Evolutionary conservation across 2,329 filamentous ascomycete species (phyloP).

Genomic region (Fonsecaea erecta): DNA sequence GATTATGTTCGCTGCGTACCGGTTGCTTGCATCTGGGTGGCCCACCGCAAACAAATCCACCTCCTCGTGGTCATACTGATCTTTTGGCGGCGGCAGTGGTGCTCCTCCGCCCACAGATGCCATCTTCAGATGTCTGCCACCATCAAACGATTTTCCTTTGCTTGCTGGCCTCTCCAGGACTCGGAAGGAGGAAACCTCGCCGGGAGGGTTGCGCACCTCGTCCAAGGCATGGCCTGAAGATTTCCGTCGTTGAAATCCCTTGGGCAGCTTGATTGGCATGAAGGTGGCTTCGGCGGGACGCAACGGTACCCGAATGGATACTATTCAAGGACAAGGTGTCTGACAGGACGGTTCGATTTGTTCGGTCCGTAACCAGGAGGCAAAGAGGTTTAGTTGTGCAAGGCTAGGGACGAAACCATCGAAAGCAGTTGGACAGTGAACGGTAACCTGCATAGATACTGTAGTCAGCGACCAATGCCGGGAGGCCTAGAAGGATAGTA

Average conservation of each 20-base stretch:
- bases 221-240: conserved; percentile 61
- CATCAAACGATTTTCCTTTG: conserved; percentile 51
- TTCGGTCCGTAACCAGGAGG: conserved; percentile 17
- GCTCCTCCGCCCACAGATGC: conserved; percentile 38
- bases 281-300: conserved; percentile 34
- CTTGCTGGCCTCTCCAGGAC: conserved; percentile 57
- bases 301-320: conserved; percentile 22
- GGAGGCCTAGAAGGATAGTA: neutral
- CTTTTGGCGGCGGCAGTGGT: conserved; percentile 42
- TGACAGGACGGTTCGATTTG: conserved; percentile 10
- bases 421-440: conserved; percentile 20
- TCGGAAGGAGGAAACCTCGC: conserved; percentile 53
- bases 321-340: conserved; percentile 8
- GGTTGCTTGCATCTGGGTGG: conserved; percentile 43
- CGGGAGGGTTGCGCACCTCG: conserved; percentile 45
- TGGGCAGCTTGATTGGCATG: conserved; percentile 63
- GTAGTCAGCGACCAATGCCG: conserved; percentile 22
- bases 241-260: conserved; percentile 58
- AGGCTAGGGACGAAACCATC: conserved; percentile 26
- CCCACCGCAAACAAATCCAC: conserved; percentile 48
- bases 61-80: conserved; percentile 40
- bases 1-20: conserved; percentile 40
- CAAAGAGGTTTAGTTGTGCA: conserved; percentile 20
- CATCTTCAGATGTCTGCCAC: conserved; percentile 42
- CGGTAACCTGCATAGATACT: conserved; percentile 28